These are phyloP conservation scores for Boletus sp. DNA, from an alignment of 768 basidiomycete species.

Conservation along the genomic window DNA sequence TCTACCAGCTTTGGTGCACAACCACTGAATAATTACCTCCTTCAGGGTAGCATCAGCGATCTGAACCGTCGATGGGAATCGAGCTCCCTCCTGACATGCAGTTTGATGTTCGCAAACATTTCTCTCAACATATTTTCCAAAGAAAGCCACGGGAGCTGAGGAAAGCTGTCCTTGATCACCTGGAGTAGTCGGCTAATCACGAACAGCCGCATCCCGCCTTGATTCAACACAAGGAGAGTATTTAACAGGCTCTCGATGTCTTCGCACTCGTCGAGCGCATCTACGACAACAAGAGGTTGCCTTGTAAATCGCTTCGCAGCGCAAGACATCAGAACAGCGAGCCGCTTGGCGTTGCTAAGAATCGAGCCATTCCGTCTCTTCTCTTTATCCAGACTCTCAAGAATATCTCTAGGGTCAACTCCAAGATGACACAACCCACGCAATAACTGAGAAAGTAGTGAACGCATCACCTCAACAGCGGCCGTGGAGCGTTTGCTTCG, in stretches of 20 bases:
- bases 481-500: neutral
- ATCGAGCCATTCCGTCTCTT: neutral
- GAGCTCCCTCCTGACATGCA: slow-evolving; percentile 4
- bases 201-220: slow-evolving; percentile 2
- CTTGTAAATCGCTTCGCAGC: neutral
- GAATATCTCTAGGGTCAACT: neutral
- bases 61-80: slow-evolving; percentile 6
- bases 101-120: neutral
- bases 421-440: neutral
- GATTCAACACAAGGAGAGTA: neutral
- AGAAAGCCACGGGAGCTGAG: neutral
- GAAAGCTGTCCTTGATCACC: slow-evolving; percentile 7
- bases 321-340: neutral
- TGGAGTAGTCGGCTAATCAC: slow-evolving; percentile 2
- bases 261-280: slow-evolving; percentile 19
- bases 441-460: neutral
- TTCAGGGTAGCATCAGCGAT: neutral
- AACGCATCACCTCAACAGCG: neutral
- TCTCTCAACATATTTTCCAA: slow-evolving; percentile 1
- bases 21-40: neutral
- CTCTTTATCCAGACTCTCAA: neutral
- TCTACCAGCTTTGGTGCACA: slow-evolving; percentile 5
- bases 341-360: neutral
- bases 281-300: slow-evolving; percentile 7
- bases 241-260: slow-evolving; percentile 2